phyloP scores from a whole-genome alignment of 805 yeast species.

The Kluyveromyces nonfermentans region DNA sequence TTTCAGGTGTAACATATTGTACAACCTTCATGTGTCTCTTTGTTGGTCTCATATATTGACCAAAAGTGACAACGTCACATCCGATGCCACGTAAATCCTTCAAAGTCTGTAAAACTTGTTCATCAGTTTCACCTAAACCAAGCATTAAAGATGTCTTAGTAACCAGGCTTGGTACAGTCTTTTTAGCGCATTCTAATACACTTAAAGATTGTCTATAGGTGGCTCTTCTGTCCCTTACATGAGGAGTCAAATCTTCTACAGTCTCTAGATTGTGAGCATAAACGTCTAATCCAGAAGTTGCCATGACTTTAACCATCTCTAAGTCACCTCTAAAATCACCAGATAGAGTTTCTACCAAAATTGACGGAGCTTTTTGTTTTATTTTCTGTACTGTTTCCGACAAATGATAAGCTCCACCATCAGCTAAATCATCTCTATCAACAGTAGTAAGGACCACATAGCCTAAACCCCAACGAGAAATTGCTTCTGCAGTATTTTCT shows the following conservation, averaged over 20 bases:
- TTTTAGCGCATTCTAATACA: constrained; percentile 75
- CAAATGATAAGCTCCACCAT: constrained; percentile 90
- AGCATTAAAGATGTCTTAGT: constrained; percentile 95
- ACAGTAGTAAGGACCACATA: constrained; percentile 96
- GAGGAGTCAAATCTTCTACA: constrained; percentile 90
- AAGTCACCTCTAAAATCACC: constrained; percentile 95
- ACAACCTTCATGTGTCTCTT: constrained; percentile 98
- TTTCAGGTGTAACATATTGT: constrained; percentile 88
- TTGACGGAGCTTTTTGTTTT: constrained; percentile 82
- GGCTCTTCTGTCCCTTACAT: constrained; percentile 93
- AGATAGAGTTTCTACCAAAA: constrained; percentile 82
- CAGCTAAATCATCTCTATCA: constrained; percentile 88
- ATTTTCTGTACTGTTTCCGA: constrained; percentile 79
- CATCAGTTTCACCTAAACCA: constrained; percentile 95
- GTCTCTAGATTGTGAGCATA: constrained; percentile 97
- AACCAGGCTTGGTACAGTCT: constrained; percentile 59
- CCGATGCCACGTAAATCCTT: constrained; percentile 61
- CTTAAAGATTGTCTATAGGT: constrained; percentile 80
- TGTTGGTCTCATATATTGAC: constrained; percentile 98
- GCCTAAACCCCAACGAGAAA: constrained; percentile 95
- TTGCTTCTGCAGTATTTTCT: constrained; percentile 95
- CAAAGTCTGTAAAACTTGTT: constrained; percentile 68
- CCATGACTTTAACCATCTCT: constrained; percentile 68
- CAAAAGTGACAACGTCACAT: constrained; percentile 95
- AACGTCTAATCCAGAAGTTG: constrained; percentile 83